A percentile compares a stretch with the other conserved stretches of the same genome.
These are phyloP conservation scores for Marsdenia floribunda DNA, from an alignment of 257 asterid genomes.

Conservation along the genomic window DNA sequence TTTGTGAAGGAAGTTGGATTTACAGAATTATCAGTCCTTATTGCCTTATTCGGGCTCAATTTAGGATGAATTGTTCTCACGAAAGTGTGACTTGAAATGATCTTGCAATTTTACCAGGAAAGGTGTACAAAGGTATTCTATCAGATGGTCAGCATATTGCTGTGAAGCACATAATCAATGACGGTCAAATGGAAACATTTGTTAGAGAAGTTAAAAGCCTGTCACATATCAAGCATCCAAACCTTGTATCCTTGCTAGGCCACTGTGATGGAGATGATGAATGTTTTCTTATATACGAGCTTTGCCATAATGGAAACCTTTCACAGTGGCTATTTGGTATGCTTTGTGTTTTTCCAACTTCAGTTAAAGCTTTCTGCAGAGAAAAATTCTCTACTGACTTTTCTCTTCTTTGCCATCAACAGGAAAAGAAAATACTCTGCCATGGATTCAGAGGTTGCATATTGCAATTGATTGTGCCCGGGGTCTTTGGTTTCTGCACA, in stretches of 20 bases:
- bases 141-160: constrained; percentile 48
- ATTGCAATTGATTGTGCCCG: constrained; percentile 63
- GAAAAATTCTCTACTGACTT: neutral
- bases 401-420: neutral
- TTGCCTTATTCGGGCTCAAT: neutral
- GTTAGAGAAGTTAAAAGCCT: constrained; percentile 75
- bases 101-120: constrained; percentile 38
- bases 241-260: constrained; percentile 61
- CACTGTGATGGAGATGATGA: constrained; percentile 70
- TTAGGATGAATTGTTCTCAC: neutral
- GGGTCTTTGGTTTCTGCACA: constrained; percentile 71
- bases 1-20: neutral
- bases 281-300: constrained; percentile 73
- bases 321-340: constrained; percentile 78
- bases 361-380: neutral
- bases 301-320: constrained; percentile 75
- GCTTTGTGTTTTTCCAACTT: neutral
- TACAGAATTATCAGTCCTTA: neutral
- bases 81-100: constrained; percentile 1
- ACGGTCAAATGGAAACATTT: constrained; percentile 75
- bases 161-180: constrained; percentile 69
- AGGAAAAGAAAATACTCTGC: constrained; percentile 53
- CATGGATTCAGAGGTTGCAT: constrained; percentile 63
- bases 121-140: constrained; percentile 60
- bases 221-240: constrained; percentile 72